Percentiles rank a stretch among this genome's conserved stretches.
phyloP scores from a whole-genome alignment of 179 eudicot species.

The Spinacia oleracea region DNA sequence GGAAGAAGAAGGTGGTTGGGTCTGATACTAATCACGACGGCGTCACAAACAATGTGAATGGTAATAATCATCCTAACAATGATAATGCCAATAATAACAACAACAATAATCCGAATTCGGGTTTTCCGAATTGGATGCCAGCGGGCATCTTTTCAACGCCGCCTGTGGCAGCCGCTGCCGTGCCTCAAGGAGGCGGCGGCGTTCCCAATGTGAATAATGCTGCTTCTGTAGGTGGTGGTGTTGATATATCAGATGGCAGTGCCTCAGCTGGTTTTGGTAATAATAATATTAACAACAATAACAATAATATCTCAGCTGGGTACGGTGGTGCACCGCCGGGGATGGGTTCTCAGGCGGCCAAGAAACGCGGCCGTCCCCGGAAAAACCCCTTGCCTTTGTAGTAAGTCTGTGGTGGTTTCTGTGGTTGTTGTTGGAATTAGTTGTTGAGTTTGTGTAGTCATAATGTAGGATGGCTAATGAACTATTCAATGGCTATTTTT shows the following conservation, averaged over 20 bases:
- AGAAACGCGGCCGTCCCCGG: constrained; percentile 71
- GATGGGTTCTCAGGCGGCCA: constrained; percentile 21
- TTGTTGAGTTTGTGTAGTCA: constrained; percentile 2
- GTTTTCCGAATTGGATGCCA: constrained; percentile 61
- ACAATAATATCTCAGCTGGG: constrained; percentile 12
- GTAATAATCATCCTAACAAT: not conserved
- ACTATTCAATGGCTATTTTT: too few relatives aligned
- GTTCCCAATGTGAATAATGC: constrained; percentile 20
- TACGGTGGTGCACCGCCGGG: constrained; percentile 1
- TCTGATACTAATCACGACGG: not conserved
- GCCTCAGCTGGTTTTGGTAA: constrained; percentile 17
- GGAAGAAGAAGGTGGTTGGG: constrained; percentile 19
- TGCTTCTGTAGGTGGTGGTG: constrained; percentile 22
- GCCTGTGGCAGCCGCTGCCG: constrained; percentile 17
- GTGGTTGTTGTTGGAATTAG: not conserved
- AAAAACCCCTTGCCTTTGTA: constrained; percentile 37
- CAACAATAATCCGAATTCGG: constrained; percentile 24
- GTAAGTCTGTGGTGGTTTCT: constrained; percentile 25
- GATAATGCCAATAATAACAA: not conserved
- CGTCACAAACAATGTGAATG: not conserved
- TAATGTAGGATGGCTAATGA: not conserved
- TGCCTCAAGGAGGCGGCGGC: constrained; percentile 19
- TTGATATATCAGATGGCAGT: constrained; percentile 27
- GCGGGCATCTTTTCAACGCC: constrained; percentile 45
- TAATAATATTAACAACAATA: not conserved